phyloP scores from a whole-genome alignment of 2,329 filamentous ascomycete genomes.

The Neofusicoccum umdonicola region DNA sequence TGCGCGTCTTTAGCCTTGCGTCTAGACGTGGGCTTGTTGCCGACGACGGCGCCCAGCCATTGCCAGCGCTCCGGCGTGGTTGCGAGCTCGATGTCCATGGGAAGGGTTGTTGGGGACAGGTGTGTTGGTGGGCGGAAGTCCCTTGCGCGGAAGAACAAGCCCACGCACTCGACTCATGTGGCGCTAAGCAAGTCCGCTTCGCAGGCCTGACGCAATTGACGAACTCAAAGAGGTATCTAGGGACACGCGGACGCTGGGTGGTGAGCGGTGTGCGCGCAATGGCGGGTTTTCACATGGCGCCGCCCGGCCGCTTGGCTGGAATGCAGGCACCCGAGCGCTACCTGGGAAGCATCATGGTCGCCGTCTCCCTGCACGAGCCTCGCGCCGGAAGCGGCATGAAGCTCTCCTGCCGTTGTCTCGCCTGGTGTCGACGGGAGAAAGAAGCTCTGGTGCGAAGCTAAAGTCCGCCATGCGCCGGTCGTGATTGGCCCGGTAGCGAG shows the following conservation, averaged over 20 bases:
- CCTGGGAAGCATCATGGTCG: neutral
- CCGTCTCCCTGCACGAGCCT: neutral
- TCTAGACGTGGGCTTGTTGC: constrained; percentile 1
- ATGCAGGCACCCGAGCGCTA: neutral
- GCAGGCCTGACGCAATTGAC: constrained; percentile 6
- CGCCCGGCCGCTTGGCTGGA: constrained; percentile 4
- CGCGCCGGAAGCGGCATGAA: constrained; percentile 3
- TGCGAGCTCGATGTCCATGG: constrained; percentile 6
- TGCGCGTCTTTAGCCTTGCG: constrained; percentile 10
- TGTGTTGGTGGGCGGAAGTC: neutral
- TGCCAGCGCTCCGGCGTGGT: constrained; percentile 15
- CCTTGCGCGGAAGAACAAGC: constrained; percentile 4
- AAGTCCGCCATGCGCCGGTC: neutral
- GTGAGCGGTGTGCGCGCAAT: neutral
- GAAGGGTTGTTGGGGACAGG: neutral
- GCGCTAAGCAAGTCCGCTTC: constrained; percentile 8
- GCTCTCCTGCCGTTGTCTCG: neutral
- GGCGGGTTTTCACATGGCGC: constrained; percentile 1
- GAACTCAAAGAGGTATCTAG: neutral
- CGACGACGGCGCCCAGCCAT: constrained; percentile 14
- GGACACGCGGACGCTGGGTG: neutral
- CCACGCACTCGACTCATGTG: constrained; percentile 13
- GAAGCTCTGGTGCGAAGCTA: neutral
- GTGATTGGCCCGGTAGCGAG: constrained; percentile 1
- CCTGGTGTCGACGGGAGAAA: neutral